These are phyloP conservation scores for Syncephalis plumigaleata DNA, from an alignment of 371 early-diverging fungal species.

Conservation along the genomic window DNA sequence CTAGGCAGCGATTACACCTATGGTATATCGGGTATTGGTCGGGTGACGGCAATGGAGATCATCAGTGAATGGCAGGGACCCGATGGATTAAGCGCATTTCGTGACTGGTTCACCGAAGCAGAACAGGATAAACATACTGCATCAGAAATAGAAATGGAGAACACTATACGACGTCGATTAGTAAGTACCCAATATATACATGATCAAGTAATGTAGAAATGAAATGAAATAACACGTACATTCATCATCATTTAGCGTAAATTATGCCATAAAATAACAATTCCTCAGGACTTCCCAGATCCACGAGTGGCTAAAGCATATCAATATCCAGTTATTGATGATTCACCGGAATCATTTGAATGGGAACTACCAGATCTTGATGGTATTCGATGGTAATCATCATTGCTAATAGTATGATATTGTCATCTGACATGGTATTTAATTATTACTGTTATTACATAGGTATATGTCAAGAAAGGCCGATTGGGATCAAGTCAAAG, in stretches of 20 bases:
- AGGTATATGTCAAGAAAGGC: constrained; percentile 28
- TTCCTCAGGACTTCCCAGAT: constrained; percentile 66
- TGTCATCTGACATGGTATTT: too few species aligned
- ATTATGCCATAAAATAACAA: constrained; percentile 22
- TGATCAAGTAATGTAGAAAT: constrained; percentile 7
- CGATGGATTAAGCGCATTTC: constrained; percentile 24
- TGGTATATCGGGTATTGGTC: constrained; percentile 92
- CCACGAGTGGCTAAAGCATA: constrained; percentile 63
- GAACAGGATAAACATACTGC: constrained; percentile 6
- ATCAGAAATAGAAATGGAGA: constrained; percentile 17
- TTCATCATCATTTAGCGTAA: constrained; percentile 20
- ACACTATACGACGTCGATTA: constrained; percentile 31
- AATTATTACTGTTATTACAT: too few species aligned
- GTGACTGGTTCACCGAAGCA: constrained; percentile 36
- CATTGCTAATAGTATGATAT: not conserved
- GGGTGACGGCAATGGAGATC: constrained; percentile 83
- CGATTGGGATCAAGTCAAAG: constrained; percentile 28
- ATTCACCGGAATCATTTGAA: constrained; percentile 35
- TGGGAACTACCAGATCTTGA: constrained; percentile 82
- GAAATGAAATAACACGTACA: too few species aligned
- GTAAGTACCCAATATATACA: constrained; percentile 22
- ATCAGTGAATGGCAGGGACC: constrained; percentile 44
- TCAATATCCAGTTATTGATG: constrained; percentile 58
- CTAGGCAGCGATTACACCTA: constrained; percentile 96
- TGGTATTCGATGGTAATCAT: constrained; percentile 31